These are phyloP conservation scores for Nemania diffusa DNA, from an alignment of 2,329 filamentous ascomycete species.

Conservation along the genomic window DNA sequence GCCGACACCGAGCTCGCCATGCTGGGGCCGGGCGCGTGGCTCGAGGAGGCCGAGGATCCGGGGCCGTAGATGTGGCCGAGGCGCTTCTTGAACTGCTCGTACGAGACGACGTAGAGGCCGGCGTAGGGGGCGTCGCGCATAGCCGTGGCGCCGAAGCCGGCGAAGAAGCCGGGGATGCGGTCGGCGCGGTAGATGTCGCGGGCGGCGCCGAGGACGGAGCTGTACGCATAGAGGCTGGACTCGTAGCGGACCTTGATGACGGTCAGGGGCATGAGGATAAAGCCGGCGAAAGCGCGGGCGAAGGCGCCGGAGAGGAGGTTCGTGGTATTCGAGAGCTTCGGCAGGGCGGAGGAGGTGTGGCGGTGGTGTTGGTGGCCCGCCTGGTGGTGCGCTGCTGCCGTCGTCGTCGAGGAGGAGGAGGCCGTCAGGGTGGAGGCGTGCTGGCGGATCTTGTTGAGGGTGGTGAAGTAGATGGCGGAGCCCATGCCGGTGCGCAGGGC, in stretches of 20 bases:
- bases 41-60: neutral
- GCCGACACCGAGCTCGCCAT: constrained; percentile 62
- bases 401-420: constrained; percentile 36
- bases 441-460: constrained; percentile 84
- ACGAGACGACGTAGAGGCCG: constrained; percentile 92
- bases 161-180: constrained; percentile 86
- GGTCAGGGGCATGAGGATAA: constrained; percentile 94
- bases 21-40: constrained; percentile 15
- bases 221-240: constrained; percentile 85
- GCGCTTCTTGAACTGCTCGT: constrained; percentile 81
- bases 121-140: constrained; percentile 96
- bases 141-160: constrained; percentile 92
- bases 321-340: constrained; percentile 82
- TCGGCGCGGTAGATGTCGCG: constrained; percentile 78
- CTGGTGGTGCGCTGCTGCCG: too few relatives aligned
- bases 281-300: constrained; percentile 86
- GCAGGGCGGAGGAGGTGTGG: constrained; percentile 74
- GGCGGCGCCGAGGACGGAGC: constrained; percentile 76
- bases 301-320: constrained; percentile 88
- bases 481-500: constrained; percentile 94
- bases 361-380: constrained; percentile 18
- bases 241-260: constrained; percentile 98
- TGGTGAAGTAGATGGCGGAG: constrained; percentile 92
- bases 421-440: constrained; percentile 57
- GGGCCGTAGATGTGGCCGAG: constrained; percentile 56